phyloP scores from a whole-genome alignment of 306 rosid genomes.

The Trifolium repens region DNA sequence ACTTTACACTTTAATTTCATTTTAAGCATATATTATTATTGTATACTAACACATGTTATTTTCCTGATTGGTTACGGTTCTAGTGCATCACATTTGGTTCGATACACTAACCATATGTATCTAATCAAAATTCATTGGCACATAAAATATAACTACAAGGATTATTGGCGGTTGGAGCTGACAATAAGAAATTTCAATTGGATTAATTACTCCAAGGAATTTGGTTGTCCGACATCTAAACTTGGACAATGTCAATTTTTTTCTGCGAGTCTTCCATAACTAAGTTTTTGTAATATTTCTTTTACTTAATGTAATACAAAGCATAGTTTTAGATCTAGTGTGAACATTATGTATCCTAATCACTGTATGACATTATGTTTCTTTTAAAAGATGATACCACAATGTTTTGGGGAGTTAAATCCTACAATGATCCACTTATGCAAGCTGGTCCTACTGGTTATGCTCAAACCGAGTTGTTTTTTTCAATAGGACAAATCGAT shows the following conservation, averaged over 20 bases:
- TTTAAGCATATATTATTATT: neutral
- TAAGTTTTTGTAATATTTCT: conserved; percentile 48
- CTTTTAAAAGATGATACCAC: conserved; percentile 81
- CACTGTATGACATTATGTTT: conserved; percentile 7
- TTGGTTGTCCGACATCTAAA: conserved; percentile 72
- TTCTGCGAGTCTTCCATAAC: conserved; percentile 65
- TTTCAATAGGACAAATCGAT: conserved; percentile 59
- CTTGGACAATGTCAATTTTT: neutral
- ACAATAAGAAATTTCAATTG: conserved; percentile 79
- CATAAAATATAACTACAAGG: conserved; percentile 69
- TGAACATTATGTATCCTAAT: neutral
- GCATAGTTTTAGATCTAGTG: neutral
- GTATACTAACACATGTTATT: conserved; percentile 9
- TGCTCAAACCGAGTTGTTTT: conserved; percentile 80
- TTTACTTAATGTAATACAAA: neutral
- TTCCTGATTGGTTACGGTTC: conserved; percentile 48
- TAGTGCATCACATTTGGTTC: conserved; percentile 64
- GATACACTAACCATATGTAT: conserved; percentile 78
- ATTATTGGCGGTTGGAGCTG: conserved; percentile 82
- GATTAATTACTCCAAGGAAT: conserved; percentile 85
- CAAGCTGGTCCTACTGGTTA: conserved; percentile 76
- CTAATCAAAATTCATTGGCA: conserved; percentile 94
- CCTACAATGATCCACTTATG: conserved; percentile 79
- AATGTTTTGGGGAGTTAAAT: conserved; percentile 85
- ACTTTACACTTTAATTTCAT: conserved; percentile 13